Evolutionary conservation across 495 filamentous ascomycete species (phyloP).

Genomic region (Letharia columbiana): DNA sequence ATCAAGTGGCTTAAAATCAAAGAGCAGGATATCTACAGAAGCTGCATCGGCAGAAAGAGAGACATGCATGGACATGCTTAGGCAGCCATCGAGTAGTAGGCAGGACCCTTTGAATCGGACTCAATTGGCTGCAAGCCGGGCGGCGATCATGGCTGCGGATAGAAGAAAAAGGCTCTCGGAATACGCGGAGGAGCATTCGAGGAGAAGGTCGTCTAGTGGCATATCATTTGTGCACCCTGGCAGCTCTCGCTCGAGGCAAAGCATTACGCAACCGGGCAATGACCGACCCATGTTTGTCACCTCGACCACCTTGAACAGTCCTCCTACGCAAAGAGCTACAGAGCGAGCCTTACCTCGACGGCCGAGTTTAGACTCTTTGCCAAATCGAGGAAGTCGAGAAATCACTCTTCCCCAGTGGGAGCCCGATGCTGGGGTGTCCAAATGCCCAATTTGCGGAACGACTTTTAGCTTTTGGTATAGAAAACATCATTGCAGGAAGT

Average conservation of each 20-base stretch:
- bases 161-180: constrained; percentile 22
- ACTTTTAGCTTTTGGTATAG: constrained; percentile 79
- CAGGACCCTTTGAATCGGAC: constrained; percentile 3
- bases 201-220: constrained; percentile 21
- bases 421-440: constrained; percentile 65
- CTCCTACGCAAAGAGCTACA: constrained; percentile 6
- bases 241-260: constrained; percentile 11
- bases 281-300: constrained; percentile 3
- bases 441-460: constrained; percentile 72
- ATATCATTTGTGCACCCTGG: constrained; percentile 11
- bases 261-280: background rate
- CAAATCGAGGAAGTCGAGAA: constrained; percentile 21
- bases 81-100: constrained; percentile 11
- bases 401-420: constrained; percentile 68
- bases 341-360: constrained; percentile 22
- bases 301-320: constrained; percentile 6
- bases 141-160: constrained; percentile 24
- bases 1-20: background rate
- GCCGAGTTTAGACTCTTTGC: constrained; percentile 11
- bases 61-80: constrained; percentile 21
- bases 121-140: constrained; percentile 19
- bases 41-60: constrained; percentile 15
- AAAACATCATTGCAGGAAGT: constrained; percentile 95
- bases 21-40: constrained; percentile 4
- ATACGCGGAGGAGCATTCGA: constrained; percentile 13